Conservation (phyloP, 2,329 filamentous ascomycete species). For the Aspergillus transmontanensis region DNA sequence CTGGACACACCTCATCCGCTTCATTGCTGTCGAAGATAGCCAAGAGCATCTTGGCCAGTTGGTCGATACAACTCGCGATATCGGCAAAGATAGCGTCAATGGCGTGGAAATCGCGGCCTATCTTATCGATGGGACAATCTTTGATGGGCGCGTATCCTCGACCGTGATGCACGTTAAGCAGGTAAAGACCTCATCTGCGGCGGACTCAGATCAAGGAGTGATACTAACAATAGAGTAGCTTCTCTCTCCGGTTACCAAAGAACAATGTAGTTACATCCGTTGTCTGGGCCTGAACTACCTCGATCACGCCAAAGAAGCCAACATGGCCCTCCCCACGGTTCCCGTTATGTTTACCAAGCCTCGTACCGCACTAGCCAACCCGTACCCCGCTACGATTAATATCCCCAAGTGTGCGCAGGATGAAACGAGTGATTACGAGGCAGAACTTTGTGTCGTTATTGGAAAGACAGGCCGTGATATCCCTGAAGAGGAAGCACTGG, state of each 20-base stretch:
- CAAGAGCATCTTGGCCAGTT: slow-evolving; percentile 33
- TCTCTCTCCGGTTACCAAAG: slow-evolving; percentile 28
- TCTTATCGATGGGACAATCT: slow-evolving; percentile 31
- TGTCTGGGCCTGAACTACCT: slow-evolving; percentile 36
- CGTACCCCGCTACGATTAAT: slow-evolving; percentile 29
- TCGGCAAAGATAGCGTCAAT: slow-evolving; percentile 27
- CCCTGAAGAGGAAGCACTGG: slow-evolving; percentile 25
- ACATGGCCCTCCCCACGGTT: slow-evolving; percentile 13
- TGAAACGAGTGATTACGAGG: slow-evolving; percentile 35
- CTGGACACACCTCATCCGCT: slow-evolving; percentile 37
- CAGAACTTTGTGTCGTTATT: slow-evolving; percentile 31
- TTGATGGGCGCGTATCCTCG: slow-evolving; percentile 29
- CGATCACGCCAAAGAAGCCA: slow-evolving; percentile 29
- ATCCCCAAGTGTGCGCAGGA: slow-evolving; percentile 36
- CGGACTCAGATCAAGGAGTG: not conserved
- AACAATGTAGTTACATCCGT: slow-evolving; percentile 32
- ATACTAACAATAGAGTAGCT: slow-evolving; percentile 20
- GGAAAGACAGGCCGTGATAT: slow-evolving; percentile 25
- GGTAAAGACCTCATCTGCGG: not conserved
- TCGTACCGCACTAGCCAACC: slow-evolving; percentile 28
- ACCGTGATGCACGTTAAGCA: slow-evolving; percentile 27
- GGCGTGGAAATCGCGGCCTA: slow-evolving; percentile 26
- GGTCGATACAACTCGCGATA: slow-evolving; percentile 29
- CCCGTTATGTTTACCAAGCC: slow-evolving; percentile 32
- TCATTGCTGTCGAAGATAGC: slow-evolving; percentile 33